Evolutionary conservation across 139 green algal genomes (phyloP), one percentile per base, ranked within the genome.

Genomic region (Micractinium conductrix): DNA sequence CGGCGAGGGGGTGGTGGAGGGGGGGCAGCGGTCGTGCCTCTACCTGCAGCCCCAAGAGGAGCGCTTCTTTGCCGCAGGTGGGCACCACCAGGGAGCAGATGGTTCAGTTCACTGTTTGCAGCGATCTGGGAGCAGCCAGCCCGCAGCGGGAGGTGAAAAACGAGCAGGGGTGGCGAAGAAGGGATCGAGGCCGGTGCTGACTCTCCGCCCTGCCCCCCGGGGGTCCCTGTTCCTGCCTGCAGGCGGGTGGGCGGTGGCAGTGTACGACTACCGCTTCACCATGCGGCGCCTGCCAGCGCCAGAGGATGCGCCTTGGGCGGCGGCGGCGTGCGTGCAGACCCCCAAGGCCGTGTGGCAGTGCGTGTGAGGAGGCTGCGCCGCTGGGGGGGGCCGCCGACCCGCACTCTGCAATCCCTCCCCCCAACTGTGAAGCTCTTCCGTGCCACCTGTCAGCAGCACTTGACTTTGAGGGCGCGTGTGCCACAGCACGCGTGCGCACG

Each of bases 331-430:
- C 35, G 87, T 90, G 79, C 45, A 42, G n/a, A 90, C 87, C 2
- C 87, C 87, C 42, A 90, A 90, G 43, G 67, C 55, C 28, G 55
- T 88, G 21, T 50, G 67, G 30, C 87, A 90, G 73, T 90, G 87
- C 70, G 26, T 86, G 1, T 90, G 73, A 86, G 42, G 33, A 10
- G 1, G 26, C 42, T 2, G 0, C 26, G 53, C 26, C 19, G 24
- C 6, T 62, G 53, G 8, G 24, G 53, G 5, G 53, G 19, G 53
- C 53, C 8, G 53, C 53, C 26, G 53, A 5, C 53, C 53, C 24
- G 53, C 7, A 62, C 24, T 4, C 53, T 4, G 7, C 8, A 21
- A 62, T 19, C 53, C 2, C 53, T 62, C 19, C n/a, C n/a, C 53
- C 26, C 53, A 62, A 16, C 53, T 62, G 53, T 62, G 24, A 2